Evolutionary conservation across 306 rosid genomes (phyloP), one percentile per base, ranked within the genome.

Genomic region (Glycine tomentella): DNA sequence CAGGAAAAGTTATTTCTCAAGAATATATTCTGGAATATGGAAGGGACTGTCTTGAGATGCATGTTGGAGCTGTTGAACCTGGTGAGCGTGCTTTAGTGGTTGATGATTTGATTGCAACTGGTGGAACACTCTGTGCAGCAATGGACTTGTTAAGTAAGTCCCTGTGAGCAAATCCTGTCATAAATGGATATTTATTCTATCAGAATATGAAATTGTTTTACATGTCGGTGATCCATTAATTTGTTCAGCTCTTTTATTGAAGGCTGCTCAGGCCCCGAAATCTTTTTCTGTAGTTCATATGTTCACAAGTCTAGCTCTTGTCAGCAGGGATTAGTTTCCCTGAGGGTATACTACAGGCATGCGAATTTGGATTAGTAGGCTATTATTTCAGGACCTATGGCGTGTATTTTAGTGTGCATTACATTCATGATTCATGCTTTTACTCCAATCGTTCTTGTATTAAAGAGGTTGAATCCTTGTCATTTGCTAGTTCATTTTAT

Each of bases 91-190:
- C 92, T 50, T 74, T 95, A 74, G 96, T 93, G 76, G 98, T 95
- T 52, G 97, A 95, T 81, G 98, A 95, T 85, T 88, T 93, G 86
- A 93, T 95, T 78, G 99, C 99, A 42, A 95, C 99, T 1, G 98
- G 98, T 51, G 99, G 99, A 88, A 95, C 99, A 0, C 97, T 95
- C 66, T 49, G 99, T 85, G 99, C 98, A 0, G 99, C 99, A 4
- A 95, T 95, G 93, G 91, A 90, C 79, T 88, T 95, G 77, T 87
- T 95, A 73, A 98, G 99, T 93, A 85, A 76, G 49, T 40, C 13
- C 20, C 57, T 31, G 13, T 44, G 15, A 45, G 3, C 2, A 57
- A 69, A 45, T 77, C 51, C 1, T 20, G 20, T 12, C 38, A 62
- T 38, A 16, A 46, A 59, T 71, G n/a, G 49, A 31, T 15, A 36